A percentile compares a stretch with the other conserved stretches of the same genome.
phyloP scores from a whole-genome alignment of 2,329 filamentous ascomycete species.

The Kalmusia sp. region DNA sequence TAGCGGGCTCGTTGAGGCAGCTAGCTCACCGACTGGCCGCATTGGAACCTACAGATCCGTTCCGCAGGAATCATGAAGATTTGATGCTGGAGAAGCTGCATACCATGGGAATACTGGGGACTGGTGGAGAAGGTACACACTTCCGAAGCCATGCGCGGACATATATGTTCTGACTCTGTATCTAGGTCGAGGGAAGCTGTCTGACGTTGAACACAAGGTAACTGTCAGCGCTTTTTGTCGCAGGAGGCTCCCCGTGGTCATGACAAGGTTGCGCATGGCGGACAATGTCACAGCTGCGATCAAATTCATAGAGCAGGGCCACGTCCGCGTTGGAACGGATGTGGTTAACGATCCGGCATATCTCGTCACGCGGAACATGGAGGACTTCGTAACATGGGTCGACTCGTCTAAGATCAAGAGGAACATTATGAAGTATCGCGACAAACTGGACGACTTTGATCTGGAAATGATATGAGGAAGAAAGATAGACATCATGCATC shows the following conservation, averaged over 20 bases:
- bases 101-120: constrained; percentile 85
- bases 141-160: no score
- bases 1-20: constrained; percentile 74
- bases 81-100: constrained; percentile 90
- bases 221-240: constrained; percentile 90
- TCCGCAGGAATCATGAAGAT: constrained; percentile 83
- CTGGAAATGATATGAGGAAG: constrained; percentile 52
- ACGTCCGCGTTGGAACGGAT: constrained; percentile 89
- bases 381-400: constrained; percentile 97
- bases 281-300: constrained; percentile 82
- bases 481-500: constrained; percentile 23
- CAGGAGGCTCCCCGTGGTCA: constrained; percentile 83
- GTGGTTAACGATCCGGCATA: constrained; percentile 90
- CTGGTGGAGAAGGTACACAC: constrained; percentile 67
- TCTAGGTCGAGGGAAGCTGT: constrained; percentile 60
- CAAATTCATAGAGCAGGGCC: constrained; percentile 91
- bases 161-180: no score
- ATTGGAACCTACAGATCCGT: constrained; percentile 78
- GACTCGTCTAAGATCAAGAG: constrained; percentile 97
- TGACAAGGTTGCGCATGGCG: constrained; percentile 90
- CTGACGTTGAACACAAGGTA: constrained; percentile 80
- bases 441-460: constrained; percentile 96
- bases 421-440: constrained; percentile 92
- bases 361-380: constrained; percentile 84
- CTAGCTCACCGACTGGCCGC: constrained; percentile 87